phyloP scores from a whole-genome alignment of 1,284 basidiomycete genomes.

The Hypsizygus ulmarius region DNA sequence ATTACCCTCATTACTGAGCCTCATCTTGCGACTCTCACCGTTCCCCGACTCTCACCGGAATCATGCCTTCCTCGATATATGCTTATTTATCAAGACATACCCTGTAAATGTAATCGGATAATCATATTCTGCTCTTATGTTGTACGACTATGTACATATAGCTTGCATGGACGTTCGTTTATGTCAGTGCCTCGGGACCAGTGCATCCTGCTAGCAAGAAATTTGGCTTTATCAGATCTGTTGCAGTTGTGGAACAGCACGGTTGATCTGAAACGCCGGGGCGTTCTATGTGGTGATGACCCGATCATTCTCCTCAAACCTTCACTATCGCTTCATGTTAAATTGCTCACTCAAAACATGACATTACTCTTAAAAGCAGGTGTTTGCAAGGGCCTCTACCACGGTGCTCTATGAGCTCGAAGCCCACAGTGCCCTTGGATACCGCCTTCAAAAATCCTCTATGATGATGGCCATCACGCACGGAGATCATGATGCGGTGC shows the following conservation, averaged over 20 bases:
- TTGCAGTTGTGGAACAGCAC: too few species aligned
- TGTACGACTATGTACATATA: not conserved
- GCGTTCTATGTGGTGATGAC: too few species aligned
- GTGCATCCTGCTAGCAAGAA: too few species aligned
- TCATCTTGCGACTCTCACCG: not conserved
- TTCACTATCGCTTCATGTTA: too few species aligned
- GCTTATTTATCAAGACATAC: not conserved
- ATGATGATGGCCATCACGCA: slow-evolving; percentile 9
- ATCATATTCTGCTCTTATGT: slow-evolving; percentile 1
- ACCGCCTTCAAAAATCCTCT: slow-evolving; percentile 6
- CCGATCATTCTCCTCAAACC: too few species aligned
- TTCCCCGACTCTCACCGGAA: not conserved
- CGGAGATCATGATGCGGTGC: slow-evolving; percentile 14
- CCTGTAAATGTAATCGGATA: not conserved
- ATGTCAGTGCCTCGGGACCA: too few species aligned
- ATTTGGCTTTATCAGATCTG: too few species aligned
- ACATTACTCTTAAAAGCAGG: too few species aligned
- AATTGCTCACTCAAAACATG: too few species aligned
- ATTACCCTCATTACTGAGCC: slow-evolving; percentile 9
- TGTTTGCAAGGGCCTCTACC: too few species aligned
- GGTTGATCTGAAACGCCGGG: too few species aligned
- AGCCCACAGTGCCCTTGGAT: not conserved
- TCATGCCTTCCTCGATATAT: not conserved
- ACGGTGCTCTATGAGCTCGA: not conserved
- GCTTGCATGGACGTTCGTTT: not conserved